Percentiles rank a stretch among this genome's conserved stretches.
Conservation (phyloP, 305 asterid species). For the Withania somnifera region DNA sequence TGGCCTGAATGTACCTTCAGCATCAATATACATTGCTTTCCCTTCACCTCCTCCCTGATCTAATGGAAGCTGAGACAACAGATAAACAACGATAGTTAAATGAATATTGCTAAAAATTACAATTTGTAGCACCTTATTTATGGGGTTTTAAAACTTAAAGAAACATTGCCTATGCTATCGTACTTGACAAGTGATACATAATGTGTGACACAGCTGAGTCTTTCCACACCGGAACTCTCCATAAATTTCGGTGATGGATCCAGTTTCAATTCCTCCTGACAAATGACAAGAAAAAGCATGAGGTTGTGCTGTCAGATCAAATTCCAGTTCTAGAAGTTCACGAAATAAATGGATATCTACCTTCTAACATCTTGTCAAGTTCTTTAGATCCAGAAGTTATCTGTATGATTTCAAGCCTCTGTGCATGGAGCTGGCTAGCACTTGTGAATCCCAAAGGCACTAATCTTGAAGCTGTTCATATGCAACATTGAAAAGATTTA, state of each 20-base stretch:
- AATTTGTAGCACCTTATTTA: neutral
- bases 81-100: neutral
- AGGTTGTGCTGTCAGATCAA: neutral
- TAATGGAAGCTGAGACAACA: slow-evolving; percentile 63
- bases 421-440: slow-evolving; percentile 85
- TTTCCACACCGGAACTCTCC: slow-evolving; percentile 95
- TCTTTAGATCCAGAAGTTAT: slow-evolving; percentile 92
- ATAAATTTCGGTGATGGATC: slow-evolving; percentile 81
- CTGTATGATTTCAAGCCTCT: slow-evolving; percentile 92
- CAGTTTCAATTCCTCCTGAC: slow-evolving; percentile 91
- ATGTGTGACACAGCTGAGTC: slow-evolving; percentile 93
- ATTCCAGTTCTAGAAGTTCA: neutral
- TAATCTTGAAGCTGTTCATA: slow-evolving; percentile 76
- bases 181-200: slow-evolving; percentile 95
- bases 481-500: neutral
- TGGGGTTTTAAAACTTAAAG: neutral
- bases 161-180: neutral
- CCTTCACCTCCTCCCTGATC: slow-evolving; percentile 99
- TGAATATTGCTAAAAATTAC: neutral
- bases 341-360: slow-evolving; percentile 18
- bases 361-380: slow-evolving; percentile 84
- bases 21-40: slow-evolving; percentile 96
- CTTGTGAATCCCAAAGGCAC: slow-evolving; percentile 94
- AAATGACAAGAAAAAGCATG: neutral
- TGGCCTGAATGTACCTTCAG: slow-evolving; percentile 97